Conservation (phyloP, 352 stramenopile genomes). For the Phytopythium chamaehyphon region DNA sequence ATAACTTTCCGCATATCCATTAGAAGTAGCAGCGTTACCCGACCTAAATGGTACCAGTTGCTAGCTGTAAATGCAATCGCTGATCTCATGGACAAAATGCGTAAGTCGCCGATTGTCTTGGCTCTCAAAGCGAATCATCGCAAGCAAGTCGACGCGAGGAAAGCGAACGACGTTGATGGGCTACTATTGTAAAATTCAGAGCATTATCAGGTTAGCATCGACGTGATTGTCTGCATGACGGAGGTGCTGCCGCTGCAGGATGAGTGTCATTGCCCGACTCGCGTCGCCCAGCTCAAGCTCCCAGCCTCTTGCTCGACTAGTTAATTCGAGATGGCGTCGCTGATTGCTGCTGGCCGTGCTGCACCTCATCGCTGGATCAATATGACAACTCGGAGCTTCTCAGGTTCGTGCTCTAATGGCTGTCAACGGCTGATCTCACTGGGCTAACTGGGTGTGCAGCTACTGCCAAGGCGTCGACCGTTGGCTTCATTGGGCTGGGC, state of each 20-base stretch:
- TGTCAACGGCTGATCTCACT: neutral
- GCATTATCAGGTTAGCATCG: conserved; percentile 9
- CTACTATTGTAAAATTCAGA: too few species aligned
- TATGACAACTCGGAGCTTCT: neutral
- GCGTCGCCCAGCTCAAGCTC: neutral
- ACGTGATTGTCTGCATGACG: conserved; percentile 9
- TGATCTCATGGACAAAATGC: too few species aligned
- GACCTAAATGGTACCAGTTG: too few species aligned
- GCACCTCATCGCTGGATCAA: too few species aligned
- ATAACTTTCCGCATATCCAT: too few species aligned
- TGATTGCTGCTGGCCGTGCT: too few species aligned
- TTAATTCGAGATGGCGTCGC: neutral
- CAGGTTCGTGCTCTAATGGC: neutral
- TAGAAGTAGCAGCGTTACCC: too few species aligned
- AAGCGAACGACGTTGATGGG: too few species aligned
- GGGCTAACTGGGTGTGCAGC: neutral
- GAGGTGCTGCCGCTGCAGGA: neutral
- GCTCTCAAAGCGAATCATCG: too few species aligned
- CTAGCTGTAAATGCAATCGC: too few species aligned
- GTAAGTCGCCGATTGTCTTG: too few species aligned
- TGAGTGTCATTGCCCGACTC: neutral
- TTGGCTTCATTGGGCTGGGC: conserved; percentile 90
- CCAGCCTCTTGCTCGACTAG: neutral
- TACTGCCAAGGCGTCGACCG: conserved; percentile 1
- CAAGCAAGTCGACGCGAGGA: too few species aligned